Base-by-base conservation (phyloP, 768 basidiomycete species). In the Tylopilus vinaceipallidus region DNA sequence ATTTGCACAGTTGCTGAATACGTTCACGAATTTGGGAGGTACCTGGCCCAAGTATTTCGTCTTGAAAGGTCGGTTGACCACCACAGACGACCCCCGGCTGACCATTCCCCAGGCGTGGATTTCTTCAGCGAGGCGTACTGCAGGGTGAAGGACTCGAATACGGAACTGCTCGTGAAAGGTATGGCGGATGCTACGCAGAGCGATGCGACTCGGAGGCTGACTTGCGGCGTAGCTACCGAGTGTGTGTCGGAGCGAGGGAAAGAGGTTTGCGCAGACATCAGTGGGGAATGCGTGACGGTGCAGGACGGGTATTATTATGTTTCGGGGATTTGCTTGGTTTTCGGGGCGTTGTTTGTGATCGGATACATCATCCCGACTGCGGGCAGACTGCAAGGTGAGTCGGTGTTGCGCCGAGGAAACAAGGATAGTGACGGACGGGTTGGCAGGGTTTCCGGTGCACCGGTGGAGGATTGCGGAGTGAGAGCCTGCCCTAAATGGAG, bases 21-120 rank as follows among this genome's bases (percentile, higher is more conserved):
- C 97, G 14, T 92, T 97, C 59, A 82, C 87, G 16, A 99, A 99
- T 66, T 80, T 99, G 58, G 97, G 97, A 36, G 97, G 97, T 19
- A 99, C 97, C 4, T 98, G 97, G 95, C 97, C 97, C 7, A 86
- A 88, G 59, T 97, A 84, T 73, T 95, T 98, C 60, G 86, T 99
- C 34, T 76, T 99, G n/a, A 92, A 93, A 73, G 93, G 90, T 79
- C 49, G 46, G 30, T 40, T 20, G 55, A 17, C 19, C 2, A 27
- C 47, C 23, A 26, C 27, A 10, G 39, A 6, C 36, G 35, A n/a
- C 17, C 11, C 32, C 19, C 44, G 33, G 22, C 57, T 63, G 50
- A 58, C 53, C 34, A 2, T 49, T 36, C 30, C 12, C 6, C 52
- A 88, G 89, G 89, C 11, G 92, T 98, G 53, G 97, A 99, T 68